Evolutionary conservation across 345 rosid genomes (phyloP).

Genomic region (Populus pruinosa): DNA sequence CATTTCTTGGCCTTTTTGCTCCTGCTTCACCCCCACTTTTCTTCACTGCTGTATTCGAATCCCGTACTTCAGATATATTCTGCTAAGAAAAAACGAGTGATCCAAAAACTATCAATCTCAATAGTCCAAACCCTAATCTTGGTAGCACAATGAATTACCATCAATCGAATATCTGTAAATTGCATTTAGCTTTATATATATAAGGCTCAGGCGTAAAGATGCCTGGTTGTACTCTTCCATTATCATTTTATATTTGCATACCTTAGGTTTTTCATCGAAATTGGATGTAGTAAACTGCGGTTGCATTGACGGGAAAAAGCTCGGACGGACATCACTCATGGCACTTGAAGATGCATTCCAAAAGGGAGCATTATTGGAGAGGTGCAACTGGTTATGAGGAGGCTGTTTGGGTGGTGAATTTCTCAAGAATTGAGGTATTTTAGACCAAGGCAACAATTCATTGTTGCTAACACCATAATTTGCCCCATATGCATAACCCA

Average conservation of each 20-base stretch:
- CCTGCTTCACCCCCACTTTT: conserved; percentile 59
- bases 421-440: conserved; percentile 58
- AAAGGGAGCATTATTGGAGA: conserved; percentile 87
- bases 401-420: conserved; percentile 60
- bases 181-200: background rate
- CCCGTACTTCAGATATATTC: conserved; percentile 52
- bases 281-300: conserved; percentile 42
- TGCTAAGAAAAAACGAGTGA: conserved; percentile 17
- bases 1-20: conserved; percentile 72
- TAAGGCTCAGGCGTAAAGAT: background rate
- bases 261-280: conserved; percentile 44
- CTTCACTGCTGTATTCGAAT: conserved; percentile 46
- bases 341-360: conserved; percentile 68
- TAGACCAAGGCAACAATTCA: conserved; percentile 57
- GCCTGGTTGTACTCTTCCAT: background rate
- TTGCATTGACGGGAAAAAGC: conserved; percentile 57
- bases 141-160: background rate
- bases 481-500: conserved; percentile 29
- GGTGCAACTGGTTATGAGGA: conserved; percentile 53
- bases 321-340: conserved; percentile 52
- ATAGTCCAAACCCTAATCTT: conserved; percentile 29
- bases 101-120: conserved; percentile 5
- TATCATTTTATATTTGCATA: background rate
- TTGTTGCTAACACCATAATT: conserved; percentile 31
- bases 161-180: background rate